Conservation (phyloP, 2,329 filamentous ascomycete species). For the Periconia digitata region DNA sequence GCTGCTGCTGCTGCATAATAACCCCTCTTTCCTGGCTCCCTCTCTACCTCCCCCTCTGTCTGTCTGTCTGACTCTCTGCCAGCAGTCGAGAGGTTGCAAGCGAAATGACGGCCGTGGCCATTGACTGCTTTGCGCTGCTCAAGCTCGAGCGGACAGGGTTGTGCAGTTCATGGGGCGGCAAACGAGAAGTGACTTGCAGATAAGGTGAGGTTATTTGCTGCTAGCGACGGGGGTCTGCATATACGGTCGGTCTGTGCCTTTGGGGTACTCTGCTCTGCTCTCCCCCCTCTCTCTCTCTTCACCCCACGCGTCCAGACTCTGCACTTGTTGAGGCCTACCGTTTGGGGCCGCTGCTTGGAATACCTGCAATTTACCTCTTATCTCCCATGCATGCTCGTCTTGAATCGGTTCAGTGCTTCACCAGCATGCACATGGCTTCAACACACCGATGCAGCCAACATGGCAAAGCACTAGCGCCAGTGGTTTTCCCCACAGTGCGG, state of each 20-base stretch:
- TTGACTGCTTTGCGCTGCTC: conserved; percentile 15
- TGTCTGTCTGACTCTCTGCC: too few species aligned
- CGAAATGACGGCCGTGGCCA: conserved; percentile 31
- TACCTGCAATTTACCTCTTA: conserved; percentile 21
- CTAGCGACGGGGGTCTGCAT: too few species aligned
- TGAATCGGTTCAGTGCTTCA: conserved; percentile 3
- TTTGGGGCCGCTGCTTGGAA: conserved; percentile 13
- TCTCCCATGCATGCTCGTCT: conserved; percentile 11
- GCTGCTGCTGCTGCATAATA: too few species aligned
- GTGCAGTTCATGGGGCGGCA: conserved; percentile 17
- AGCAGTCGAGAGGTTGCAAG: conserved; percentile 14
- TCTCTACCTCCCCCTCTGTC: too few species aligned
- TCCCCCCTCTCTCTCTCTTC: background rate
- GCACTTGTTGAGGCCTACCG: too few species aligned
- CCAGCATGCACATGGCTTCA: background rate
- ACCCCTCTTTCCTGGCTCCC: too few species aligned
- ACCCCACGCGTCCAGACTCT: background rate
- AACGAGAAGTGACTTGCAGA: conserved; percentile 36
- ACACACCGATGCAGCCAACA: background rate
- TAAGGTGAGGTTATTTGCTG: conserved; percentile 13
- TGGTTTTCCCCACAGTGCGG: conserved; percentile 24
- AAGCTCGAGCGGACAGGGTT: conserved; percentile 18
- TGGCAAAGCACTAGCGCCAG: conserved; percentile 2
- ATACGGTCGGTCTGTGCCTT: too few species aligned
- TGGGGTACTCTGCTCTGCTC: too few species aligned